A percentile compares a stretch with the other conserved stretches of the same genome.
Evolutionary conservation across 352 stramenopile genomes (phyloP).

Genomic region (Pythium rishiriense): DNA sequence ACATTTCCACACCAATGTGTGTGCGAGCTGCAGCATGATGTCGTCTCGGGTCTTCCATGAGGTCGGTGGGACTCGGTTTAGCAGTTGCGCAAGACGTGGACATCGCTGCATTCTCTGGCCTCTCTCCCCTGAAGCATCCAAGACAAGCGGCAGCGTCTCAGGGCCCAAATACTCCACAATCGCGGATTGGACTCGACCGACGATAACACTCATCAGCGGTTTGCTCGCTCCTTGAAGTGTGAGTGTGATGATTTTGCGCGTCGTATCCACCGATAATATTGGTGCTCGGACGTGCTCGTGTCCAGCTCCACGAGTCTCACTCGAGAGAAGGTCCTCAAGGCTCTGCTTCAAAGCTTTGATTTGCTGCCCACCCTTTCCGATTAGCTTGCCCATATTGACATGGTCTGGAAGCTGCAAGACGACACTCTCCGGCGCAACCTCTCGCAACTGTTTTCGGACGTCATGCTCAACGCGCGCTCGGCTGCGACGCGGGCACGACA

Average conservation of each 20-base stretch:
- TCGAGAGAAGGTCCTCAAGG: conserved; percentile 13
- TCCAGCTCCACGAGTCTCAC: conserved; percentile 12
- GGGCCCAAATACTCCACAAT: conserved; percentile 13
- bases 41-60: conserved; percentile 27
- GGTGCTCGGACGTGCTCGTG: conserved; percentile 4
- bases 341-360: conserved; percentile 7
- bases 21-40: conserved; percentile 30
- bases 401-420: conserved; percentile 12
- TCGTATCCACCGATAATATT: conserved; percentile 4
- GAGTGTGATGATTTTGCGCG: neutral
- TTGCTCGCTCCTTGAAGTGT: conserved; percentile 25
- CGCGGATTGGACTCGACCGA: conserved; percentile 20
- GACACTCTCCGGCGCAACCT: conserved; percentile 8
- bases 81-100: conserved; percentile 18
- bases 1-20: conserved; percentile 25
- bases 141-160: conserved; percentile 12
- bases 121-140: conserved; percentile 16
- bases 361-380: conserved; percentile 18
- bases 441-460: conserved; percentile 5
- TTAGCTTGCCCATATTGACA: conserved; percentile 24
- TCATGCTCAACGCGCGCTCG: conserved; percentile 2
- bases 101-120: conserved; percentile 22
- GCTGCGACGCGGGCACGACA: conserved; percentile 11
- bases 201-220: conserved; percentile 21
- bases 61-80: conserved; percentile 4